Percentiles rank a stretch among this genome's conserved stretches.
phyloP scores from a whole-genome alignment of 176 grass and related monocot genomes.

The Carex scoparia region DNA sequence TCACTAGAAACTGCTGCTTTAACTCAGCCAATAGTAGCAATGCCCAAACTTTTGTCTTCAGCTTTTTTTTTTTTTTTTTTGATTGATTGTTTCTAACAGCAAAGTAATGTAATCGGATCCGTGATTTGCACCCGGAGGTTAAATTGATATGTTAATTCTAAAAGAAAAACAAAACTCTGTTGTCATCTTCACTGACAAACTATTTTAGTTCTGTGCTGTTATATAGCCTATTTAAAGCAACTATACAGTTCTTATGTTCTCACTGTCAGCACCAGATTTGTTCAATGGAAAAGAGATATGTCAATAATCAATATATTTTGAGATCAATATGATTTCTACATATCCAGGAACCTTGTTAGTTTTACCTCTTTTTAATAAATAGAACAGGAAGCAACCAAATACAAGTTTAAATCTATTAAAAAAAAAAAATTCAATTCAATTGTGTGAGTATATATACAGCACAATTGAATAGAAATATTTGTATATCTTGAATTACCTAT shows the following conservation, averaged over 20 bases:
- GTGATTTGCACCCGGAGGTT: not conserved
- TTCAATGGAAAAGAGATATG: not conserved
- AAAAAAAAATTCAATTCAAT: too few species aligned
- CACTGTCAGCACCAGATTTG: not conserved
- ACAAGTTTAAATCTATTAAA: not conserved
- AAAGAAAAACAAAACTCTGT: not conserved
- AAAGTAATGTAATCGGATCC: not conserved
- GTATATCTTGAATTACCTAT: not conserved
- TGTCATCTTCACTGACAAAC: not conserved
- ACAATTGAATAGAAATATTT: not conserved
- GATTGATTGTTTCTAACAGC: not conserved
- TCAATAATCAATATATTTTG: not conserved
- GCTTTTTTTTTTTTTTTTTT: not conserved
- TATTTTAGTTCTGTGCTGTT: not conserved
- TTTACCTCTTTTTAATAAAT: not conserved
- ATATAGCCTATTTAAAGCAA: not conserved
- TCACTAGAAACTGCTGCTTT: not conserved
- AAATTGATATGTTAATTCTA: not conserved
- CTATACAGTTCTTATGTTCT: not conserved
- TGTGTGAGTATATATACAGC: too few species aligned
- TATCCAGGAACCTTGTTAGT: not conserved
- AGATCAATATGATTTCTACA: not conserved
- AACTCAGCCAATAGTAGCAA: not conserved
- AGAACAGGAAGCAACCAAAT: not conserved
- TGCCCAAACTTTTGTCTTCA: not conserved